These are phyloP conservation scores for Podospora fimiseda DNA, from an alignment of 495 filamentous ascomycete genomes.

Conservation along the genomic window DNA sequence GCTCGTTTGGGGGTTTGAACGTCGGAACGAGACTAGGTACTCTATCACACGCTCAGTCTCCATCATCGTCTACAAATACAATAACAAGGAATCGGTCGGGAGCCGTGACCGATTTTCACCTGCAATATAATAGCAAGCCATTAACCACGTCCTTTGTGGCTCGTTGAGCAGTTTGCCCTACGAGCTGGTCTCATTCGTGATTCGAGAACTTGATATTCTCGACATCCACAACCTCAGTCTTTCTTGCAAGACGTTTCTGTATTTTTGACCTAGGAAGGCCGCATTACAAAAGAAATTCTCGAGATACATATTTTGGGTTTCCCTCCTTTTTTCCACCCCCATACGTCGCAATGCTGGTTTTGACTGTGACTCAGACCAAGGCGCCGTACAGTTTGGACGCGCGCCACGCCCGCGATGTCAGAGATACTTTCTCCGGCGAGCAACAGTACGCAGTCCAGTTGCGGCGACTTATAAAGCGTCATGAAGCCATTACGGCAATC, in stretches of 20 bases:
- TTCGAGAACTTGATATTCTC: constrained; percentile 46
- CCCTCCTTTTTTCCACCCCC: neutral
- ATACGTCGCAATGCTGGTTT: neutral
- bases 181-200: constrained; percentile 57
- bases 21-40: too few species aligned
- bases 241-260: constrained; percentile 48
- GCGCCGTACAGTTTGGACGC: constrained; percentile 54
- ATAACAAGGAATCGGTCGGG: too few species aligned
- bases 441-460: constrained; percentile 50
- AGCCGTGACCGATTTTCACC: too few species aligned
- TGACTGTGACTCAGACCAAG: constrained; percentile 40
- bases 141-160: too few species aligned
- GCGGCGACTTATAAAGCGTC: constrained; percentile 53
- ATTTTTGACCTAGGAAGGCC: constrained; percentile 51
- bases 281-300: constrained; percentile 53
- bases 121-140: too few species aligned
- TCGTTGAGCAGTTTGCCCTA: constrained; percentile 52
- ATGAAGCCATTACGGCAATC: constrained; percentile 55
- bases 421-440: too few species aligned
- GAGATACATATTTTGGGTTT: constrained; percentile 51
- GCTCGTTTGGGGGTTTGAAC: too few species aligned
- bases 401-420: constrained; percentile 40
- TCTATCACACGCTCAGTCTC: too few species aligned
- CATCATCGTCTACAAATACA: too few species aligned
- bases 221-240: constrained; percentile 45